Evolutionary conservation across 768 basidiomycete species (phyloP), one percentile per base, ranked within the genome.

Genomic region (Pisolithus sp.): DNA sequence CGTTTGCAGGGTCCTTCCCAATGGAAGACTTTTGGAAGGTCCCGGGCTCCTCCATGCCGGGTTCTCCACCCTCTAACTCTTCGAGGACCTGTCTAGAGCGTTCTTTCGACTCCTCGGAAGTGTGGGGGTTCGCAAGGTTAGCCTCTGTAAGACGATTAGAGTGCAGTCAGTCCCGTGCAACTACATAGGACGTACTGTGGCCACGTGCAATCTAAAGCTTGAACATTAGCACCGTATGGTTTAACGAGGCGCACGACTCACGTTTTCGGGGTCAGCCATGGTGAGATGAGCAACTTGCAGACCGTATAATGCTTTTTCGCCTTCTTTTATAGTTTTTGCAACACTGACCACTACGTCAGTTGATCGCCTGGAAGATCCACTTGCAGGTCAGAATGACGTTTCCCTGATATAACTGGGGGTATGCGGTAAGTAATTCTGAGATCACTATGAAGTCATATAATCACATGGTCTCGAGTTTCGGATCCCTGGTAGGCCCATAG

Each of bases 11-110:
- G 24, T 63, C 60, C 48, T 58, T 54, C 13, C 34, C 53, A 7
- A 41, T 45, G 7, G 24, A 18, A 18, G 40, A 41, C 8, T 7
- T 18, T 41, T 41, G 40, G 18, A 21, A 41, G 40, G 21, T 18
- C 7, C 38, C 48, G 10, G 17, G 20, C 20, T 55, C 52, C 43
- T 55, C 53, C 49, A 58, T 56, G 13, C 51, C 62, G 49, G 56
- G 31, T 52, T 58, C 55, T 6, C 50, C 52, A 7, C 38, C 15
- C 17, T 18, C 24, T 37, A 64, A 55, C 15, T 61, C 59, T n/a
- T 62, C 53, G 36, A 65, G 61, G 21, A 56, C 54, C 26, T 63
- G 51, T 46, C 57, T 57, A 24, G 61, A 68, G 26, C 57, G 59
- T 28, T 47, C 55, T 53, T 65, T 61, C 6, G 56, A 54, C 43